Conservation (phyloP, 1,284 basidiomycete species). For the Mrakiaceae sp. region DNA sequence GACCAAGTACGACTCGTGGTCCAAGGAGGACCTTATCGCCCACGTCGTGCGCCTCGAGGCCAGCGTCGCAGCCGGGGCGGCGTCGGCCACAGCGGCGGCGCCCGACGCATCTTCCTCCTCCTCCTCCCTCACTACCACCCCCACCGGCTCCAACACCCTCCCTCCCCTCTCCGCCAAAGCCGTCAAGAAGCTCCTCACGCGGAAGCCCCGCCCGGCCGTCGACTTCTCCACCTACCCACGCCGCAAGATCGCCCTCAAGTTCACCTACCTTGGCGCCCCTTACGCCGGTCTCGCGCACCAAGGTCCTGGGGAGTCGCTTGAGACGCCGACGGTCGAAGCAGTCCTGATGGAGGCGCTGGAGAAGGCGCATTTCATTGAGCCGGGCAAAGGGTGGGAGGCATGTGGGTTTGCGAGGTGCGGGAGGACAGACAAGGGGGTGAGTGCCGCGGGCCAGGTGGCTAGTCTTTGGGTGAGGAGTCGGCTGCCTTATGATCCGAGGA, state of each 20-base stretch:
- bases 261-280: constrained; percentile 83
- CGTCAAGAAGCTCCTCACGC: background rate
- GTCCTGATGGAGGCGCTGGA: constrained; percentile 73
- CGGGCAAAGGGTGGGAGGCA: constrained; percentile 60
- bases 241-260: constrained; percentile 83
- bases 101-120: background rate
- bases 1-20: constrained; percentile 13
- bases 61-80: background rate
- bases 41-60: constrained; percentile 35
- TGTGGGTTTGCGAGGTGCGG: constrained; percentile 88
- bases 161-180: too few relatives aligned
- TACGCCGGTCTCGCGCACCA: constrained; percentile 87
- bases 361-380: constrained; percentile 62
- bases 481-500: constrained; percentile 1
- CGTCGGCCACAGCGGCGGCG: constrained; percentile 2
- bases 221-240: constrained; percentile 4
- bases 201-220: background rate
- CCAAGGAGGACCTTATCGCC: constrained; percentile 49
- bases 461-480: constrained; percentile 74
- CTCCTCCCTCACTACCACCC: background rate
- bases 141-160: background rate
- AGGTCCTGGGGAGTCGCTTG: constrained; percentile 30
- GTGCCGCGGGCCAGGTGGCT: constrained; percentile 86
- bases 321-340: constrained; percentile 79
- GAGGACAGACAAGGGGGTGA: constrained; percentile 88